Evolutionary conservation across 2,329 filamentous ascomycete species (phyloP).

Genomic region (Fusarium burgessii): DNA sequence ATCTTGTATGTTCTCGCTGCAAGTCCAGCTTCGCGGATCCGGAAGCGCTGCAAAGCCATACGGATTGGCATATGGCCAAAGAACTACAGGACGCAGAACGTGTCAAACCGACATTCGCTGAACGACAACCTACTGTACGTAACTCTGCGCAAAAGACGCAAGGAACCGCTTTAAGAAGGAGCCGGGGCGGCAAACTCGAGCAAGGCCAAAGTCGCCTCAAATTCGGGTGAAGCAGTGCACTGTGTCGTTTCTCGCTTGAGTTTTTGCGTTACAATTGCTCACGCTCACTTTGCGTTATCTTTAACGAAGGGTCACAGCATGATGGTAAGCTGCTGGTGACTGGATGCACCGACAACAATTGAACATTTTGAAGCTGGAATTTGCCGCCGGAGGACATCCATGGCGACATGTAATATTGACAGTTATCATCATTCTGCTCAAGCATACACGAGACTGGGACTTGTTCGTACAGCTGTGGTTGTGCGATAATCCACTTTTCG

Average conservation of each 20-base stretch:
- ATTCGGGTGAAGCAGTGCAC: slow-evolving; percentile 62
- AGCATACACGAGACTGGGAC: slow-evolving; percentile 12
- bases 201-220: slow-evolving; percentile 71
- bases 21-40: slow-evolving; percentile 67
- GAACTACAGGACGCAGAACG: slow-evolving; percentile 78
- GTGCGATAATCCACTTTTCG: slow-evolving; percentile 16
- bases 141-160: slow-evolving; percentile 48
- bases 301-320: slow-evolving; percentile 6
- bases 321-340: background rate
- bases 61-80: slow-evolving; percentile 95
- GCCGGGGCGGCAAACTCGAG: slow-evolving; percentile 58
- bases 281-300: background rate
- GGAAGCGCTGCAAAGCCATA: slow-evolving; percentile 77
- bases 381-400: background rate
- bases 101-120: slow-evolving; percentile 60
- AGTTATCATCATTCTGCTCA: slow-evolving; percentile 4
- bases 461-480: slow-evolving; percentile 12
- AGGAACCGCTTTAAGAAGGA: slow-evolving; percentile 56
- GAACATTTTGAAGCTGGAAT: background rate
- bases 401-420: slow-evolving; percentile 1
- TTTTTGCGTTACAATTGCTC: background rate
- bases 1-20: slow-evolving; percentile 73
- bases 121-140: slow-evolving; percentile 50
- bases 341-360: background rate
- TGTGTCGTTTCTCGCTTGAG: background rate